Percentiles rank a stretch among this genome's conserved stretches.
Evolutionary conservation across 148 eudicot species (phyloP).

Genomic region (Pouteria glomerata): DNA sequence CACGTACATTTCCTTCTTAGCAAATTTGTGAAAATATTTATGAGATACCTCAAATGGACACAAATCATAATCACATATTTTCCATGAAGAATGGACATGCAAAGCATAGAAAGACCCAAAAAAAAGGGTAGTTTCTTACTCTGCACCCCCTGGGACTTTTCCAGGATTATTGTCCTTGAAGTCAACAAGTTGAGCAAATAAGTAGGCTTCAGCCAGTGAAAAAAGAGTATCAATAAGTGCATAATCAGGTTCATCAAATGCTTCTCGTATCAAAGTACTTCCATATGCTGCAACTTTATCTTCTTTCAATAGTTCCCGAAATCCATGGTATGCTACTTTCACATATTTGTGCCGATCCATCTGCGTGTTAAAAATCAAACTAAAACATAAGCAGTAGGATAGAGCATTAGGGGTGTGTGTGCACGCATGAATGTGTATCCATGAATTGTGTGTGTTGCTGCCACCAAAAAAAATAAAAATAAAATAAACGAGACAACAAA

Average conservation of each 20-base stretch:
- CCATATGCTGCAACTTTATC: constrained; percentile 83
- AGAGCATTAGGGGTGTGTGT: background rate
- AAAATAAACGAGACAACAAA: background rate
- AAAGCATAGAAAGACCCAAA: no score
- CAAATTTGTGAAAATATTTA: background rate
- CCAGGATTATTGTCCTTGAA: constrained; percentile 84
- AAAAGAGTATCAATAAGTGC: constrained; percentile 95
- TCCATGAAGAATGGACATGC: no score
- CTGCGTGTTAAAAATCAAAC: constrained; percentile 32
- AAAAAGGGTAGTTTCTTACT: constrained; percentile 59
- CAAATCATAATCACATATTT: background rate
- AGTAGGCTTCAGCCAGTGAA: constrained; percentile 92
- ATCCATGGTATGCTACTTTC: constrained; percentile 97
- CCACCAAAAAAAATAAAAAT: no score
- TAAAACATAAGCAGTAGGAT: constrained; percentile 2
- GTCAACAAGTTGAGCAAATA: constrained; percentile 97
- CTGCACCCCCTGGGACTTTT: constrained; percentile 56
- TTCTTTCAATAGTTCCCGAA: constrained; percentile 71
- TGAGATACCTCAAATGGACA: background rate
- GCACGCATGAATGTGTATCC: no score
- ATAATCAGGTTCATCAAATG: constrained; percentile 97
- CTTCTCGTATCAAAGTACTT: constrained; percentile 66
- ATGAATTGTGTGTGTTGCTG: no score
- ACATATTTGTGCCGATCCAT: constrained; percentile 99
- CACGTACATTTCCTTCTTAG: background rate